Base-by-base conservation (phyloP, 1,284 basidiomycete genomes). In the Cutaneotrichosporon cyanovorans region DNA sequence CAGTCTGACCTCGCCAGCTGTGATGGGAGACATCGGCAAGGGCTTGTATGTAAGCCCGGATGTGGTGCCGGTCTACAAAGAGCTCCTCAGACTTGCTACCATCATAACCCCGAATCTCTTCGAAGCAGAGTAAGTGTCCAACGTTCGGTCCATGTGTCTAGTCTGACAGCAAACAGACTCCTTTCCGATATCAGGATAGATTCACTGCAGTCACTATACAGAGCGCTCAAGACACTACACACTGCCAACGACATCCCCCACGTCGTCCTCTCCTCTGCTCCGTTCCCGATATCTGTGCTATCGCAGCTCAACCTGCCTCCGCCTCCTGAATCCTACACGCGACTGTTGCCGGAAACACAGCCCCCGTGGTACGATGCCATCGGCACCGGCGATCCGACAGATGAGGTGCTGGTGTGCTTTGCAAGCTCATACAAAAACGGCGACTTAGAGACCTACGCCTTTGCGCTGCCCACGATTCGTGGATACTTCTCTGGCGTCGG, bases 41-140 rank as follows among this genome's bases (percentile, higher is more conserved):
- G 69, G 69, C 7, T 74, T 95, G 11, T 99, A 98, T 60, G 92
- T 98, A 21, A 80, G 88, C 6, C 75, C 82, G 11, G 83, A 88
- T 55, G 89, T 92, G 5, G 78, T 98, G 45, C 89, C 91, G 0
- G 79, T 91, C 39, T 98, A 99, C 74, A 80, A 82, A 42, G 59
- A 66, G 16, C 80, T 98, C 72, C 76, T 99, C 2, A 76, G 79
- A 15, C 73, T 84, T 19, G 83, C 92, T 1, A 88, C 86, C 0
- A 84, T 97, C 47, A 93, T 96, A 56, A 92, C 93, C 0, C 93
- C 93, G 0, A 99, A 99, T 66, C 95, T 92, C 79, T 99, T 93
- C 57, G 95, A 99, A 74, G 86, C 87, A 46, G 91, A 97, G 88
- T 92, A 65, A 68, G 84, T 42, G 16, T 22, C 21, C 15, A 5